Evolutionary conservation across 495 filamentous ascomycete genomes (phyloP).

Genomic region (Penicillium canescens): DNA sequence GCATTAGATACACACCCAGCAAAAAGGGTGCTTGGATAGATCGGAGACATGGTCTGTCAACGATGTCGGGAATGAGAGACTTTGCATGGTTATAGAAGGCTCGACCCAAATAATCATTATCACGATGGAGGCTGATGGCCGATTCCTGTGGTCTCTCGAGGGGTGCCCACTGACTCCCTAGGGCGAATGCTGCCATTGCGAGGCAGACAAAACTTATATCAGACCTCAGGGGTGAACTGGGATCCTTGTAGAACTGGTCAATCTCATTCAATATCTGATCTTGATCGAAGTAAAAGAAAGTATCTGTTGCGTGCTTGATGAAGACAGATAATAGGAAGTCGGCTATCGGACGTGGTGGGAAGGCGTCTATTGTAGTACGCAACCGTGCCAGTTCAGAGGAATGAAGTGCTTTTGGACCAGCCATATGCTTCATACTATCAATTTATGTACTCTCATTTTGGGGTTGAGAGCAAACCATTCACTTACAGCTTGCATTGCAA

Average conservation of each 20-base stretch:
- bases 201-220: slow-evolving; percentile 21
- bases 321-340: slow-evolving; percentile 23
- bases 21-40: slow-evolving; percentile 25
- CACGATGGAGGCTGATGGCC: neutral
- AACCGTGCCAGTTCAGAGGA: slow-evolving; percentile 11
- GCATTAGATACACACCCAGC: slow-evolving; percentile 26
- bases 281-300: slow-evolving; percentile 29
- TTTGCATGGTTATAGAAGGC: slow-evolving; percentile 16
- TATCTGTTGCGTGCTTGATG: slow-evolving; percentile 22
- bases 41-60: slow-evolving; percentile 16
- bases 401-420: slow-evolving; percentile 7
- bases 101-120: slow-evolving; percentile 14
- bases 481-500: slow-evolving; percentile 19
- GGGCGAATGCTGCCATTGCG: slow-evolving; percentile 19
- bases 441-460: neutral
- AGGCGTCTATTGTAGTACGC: slow-evolving; percentile 12
- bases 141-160: slow-evolving; percentile 15
- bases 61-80: slow-evolving; percentile 22
- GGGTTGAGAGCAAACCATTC: neutral
- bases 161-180: slow-evolving; percentile 26
- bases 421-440: slow-evolving; percentile 11
- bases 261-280: slow-evolving; percentile 17
- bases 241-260: slow-evolving; percentile 19
- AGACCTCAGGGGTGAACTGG: slow-evolving; percentile 8
- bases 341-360: slow-evolving; percentile 20